Evolutionary conservation across 768 basidiomycete species (phyloP).

Genomic region (Mycena olivaceomarginata): DNA sequence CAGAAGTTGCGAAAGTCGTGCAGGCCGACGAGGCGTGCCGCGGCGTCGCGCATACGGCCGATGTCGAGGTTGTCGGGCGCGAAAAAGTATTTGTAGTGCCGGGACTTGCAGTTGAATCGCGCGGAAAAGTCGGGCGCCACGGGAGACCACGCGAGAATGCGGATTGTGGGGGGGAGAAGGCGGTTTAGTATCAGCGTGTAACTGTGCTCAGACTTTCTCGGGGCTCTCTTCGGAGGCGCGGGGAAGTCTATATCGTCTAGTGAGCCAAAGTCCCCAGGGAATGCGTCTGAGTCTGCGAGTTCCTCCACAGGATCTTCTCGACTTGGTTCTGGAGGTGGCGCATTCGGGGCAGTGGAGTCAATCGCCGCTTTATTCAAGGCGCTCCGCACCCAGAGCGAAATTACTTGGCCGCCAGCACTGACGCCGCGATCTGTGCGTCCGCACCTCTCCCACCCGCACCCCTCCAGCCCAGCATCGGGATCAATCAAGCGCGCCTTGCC

Average conservation of each 20-base stretch:
- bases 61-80: too few relatives aligned
- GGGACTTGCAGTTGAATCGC: too few relatives aligned
- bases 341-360: neutral
- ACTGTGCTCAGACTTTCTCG: conserved; percentile 72
- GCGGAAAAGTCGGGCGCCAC: too few relatives aligned
- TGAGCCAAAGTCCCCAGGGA: conserved; percentile 58
- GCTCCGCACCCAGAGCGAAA: conserved; percentile 94
- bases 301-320: conserved; percentile 14
- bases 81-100: too few relatives aligned
- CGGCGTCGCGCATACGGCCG: too few relatives aligned
- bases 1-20: too few relatives aligned
- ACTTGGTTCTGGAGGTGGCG: neutral
- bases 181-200: conserved; percentile 91
- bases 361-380: conserved; percentile 59
- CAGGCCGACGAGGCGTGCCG: too few relatives aligned
- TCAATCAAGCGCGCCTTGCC: conserved; percentile 88
- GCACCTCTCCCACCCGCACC: conserved; percentile 93
- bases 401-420: conserved; percentile 94
- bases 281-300: conserved; percentile 30
- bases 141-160: conserved; percentile 73
- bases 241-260: conserved; percentile 54
- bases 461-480: conserved; percentile 82
- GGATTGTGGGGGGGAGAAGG: conserved; percentile 91
- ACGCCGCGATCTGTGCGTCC: conserved; percentile 97
- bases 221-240: conserved; percentile 39